Conservation (phyloP, 176 grass and related monocot genomes). For the Avena insularis region DNA sequence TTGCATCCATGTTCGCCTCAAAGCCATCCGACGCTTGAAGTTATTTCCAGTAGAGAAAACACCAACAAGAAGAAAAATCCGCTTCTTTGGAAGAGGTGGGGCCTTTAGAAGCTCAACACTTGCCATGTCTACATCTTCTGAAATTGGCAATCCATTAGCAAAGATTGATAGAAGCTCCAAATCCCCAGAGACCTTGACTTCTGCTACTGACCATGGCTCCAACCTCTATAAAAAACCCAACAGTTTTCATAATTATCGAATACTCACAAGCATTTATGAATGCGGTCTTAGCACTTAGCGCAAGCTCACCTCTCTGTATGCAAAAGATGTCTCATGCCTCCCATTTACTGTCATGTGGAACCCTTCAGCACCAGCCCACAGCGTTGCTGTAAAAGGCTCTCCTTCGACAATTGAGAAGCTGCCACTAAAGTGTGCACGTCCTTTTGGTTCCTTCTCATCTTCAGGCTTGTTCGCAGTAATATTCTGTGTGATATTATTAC, state of each 20-base stretch:
- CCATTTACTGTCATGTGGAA: slow-evolving; percentile 94
- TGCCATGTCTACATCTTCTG: slow-evolving; percentile 65
- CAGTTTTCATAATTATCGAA: slow-evolving; percentile 47
- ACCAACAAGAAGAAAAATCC: slow-evolving; percentile 66
- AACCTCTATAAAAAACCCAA: slow-evolving; percentile 63
- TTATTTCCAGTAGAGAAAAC: slow-evolving; percentile 94
- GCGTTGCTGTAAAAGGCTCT: slow-evolving; percentile 74
- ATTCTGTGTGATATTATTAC: slow-evolving; percentile 48
- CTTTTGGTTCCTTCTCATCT: slow-evolving; percentile 45
- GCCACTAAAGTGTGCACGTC: slow-evolving; percentile 49
- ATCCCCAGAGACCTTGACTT: slow-evolving; percentile 73
- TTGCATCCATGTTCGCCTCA: slow-evolving; percentile 92
- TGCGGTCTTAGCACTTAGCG: neutral
- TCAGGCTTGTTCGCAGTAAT: slow-evolving; percentile 48
- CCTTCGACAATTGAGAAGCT: slow-evolving; percentile 69
- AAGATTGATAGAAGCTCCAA: slow-evolving; percentile 72
- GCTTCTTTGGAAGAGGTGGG: slow-evolving; percentile 59
- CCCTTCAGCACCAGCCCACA: slow-evolving; percentile 80
- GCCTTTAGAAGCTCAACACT: slow-evolving; percentile 66
- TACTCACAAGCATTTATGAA: slow-evolving; percentile 30
- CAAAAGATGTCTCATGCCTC: slow-evolving; percentile 79
- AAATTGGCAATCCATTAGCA: slow-evolving; percentile 77
- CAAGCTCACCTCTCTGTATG: slow-evolving; percentile 77
- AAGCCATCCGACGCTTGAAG: slow-evolving; percentile 86
- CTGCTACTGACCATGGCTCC: slow-evolving; percentile 86